Conservation (phyloP, 2,329 filamentous ascomycete species). For the Ceratocystis cacaofunesta region DNA sequence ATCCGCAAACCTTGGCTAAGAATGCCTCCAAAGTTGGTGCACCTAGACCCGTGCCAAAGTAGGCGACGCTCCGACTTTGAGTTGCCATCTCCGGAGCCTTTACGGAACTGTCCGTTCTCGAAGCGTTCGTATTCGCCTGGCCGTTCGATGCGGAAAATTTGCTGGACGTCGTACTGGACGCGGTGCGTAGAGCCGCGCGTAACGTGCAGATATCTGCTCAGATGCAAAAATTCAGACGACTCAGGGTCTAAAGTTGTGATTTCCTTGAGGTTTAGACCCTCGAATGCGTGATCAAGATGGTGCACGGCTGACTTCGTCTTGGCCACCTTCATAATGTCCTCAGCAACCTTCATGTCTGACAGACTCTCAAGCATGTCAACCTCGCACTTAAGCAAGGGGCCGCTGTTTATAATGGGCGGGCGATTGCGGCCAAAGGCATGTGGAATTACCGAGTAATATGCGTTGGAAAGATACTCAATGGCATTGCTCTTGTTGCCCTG, state of each 20-base stretch:
- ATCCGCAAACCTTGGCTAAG: conserved; percentile 80
- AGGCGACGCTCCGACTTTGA: conserved; percentile 53
- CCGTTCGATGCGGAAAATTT: conserved; percentile 74
- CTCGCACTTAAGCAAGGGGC: conserved; percentile 52
- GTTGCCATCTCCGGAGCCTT: conserved; percentile 20
- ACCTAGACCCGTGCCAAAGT: conserved; percentile 75
- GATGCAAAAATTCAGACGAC: conserved; percentile 47
- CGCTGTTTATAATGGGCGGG: conserved; percentile 50
- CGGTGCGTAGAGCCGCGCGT: conserved; percentile 54
- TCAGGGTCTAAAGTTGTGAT: conserved; percentile 52
- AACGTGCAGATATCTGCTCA: conserved; percentile 51
- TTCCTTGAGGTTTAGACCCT: conserved; percentile 55
- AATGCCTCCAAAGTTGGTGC: conserved; percentile 77
- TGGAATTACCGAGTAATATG: conserved; percentile 69
- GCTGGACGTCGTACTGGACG: conserved; percentile 43
- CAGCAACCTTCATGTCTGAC: conserved; percentile 72
- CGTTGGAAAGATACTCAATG: conserved; percentile 54
- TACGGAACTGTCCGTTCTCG: conserved; percentile 29
- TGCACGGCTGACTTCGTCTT: conserved; percentile 40
- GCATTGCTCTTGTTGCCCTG: conserved; percentile 27
- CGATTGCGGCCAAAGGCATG: conserved; percentile 62
- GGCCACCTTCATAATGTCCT: conserved; percentile 54
- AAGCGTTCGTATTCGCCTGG: conserved; percentile 58
- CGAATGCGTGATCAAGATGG: conserved; percentile 56
- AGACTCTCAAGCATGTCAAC: conserved; percentile 67